Conservation (phyloP, 345 rosid genomes). For the Geranium brycei region DNA sequence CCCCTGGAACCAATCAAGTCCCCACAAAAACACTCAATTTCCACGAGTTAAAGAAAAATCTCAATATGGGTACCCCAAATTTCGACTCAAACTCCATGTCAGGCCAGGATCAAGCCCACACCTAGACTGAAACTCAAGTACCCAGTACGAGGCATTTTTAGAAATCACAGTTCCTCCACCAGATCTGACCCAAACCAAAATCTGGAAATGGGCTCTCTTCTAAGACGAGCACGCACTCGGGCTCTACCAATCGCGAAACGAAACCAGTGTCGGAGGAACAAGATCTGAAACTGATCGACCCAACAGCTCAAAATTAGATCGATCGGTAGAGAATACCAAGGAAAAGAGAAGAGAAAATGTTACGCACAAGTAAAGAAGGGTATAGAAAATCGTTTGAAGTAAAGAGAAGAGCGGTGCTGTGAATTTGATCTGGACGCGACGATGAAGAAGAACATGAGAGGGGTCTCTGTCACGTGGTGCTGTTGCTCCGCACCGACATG, state of each 20-base stretch:
- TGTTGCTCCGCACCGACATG: neutral
- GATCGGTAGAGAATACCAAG: neutral
- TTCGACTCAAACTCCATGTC: slow-evolving; percentile 15
- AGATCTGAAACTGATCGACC: neutral
- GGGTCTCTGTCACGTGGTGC: neutral
- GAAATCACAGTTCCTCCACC: neutral
- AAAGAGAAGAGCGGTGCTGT: neutral
- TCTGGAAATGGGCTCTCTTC: neutral
- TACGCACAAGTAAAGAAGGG: neutral
- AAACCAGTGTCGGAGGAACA: neutral
- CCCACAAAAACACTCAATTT: slow-evolving; percentile 18
- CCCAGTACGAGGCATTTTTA: slow-evolving; percentile 7
- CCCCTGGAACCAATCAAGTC: slow-evolving; percentile 13
- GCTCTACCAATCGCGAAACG: neutral
- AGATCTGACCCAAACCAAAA: neutral
- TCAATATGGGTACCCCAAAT: slow-evolving; percentile 12
- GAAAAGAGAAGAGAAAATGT: neutral
- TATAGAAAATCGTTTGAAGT: neutral
- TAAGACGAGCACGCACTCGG: neutral
- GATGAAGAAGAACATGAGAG: neutral
- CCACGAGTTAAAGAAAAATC: slow-evolving; percentile 8
- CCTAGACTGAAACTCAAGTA: neutral
- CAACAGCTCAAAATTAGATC: neutral
- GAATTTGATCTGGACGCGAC: neutral
- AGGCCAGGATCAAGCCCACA: slow-evolving; percentile 19